A percentile compares a stretch with the other conserved stretches of the same genome.
Conservation (phyloP, 352 stramenopile genomes). For the Poterioochromonas sp. region DNA sequence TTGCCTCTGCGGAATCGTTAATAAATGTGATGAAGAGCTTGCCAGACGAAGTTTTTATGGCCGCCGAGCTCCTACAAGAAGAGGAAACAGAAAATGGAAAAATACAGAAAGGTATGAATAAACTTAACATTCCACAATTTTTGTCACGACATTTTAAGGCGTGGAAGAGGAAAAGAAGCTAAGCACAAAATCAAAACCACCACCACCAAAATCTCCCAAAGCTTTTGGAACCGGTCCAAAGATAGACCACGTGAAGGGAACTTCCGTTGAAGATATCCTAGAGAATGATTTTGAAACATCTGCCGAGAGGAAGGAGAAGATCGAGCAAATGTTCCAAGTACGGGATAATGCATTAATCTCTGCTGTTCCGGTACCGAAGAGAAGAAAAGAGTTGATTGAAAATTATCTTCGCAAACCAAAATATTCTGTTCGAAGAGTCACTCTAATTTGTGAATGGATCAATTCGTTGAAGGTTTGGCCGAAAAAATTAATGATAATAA, state of each 20-base stretch:
- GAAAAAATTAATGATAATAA: background rate
- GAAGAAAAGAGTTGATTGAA: slow-evolving; percentile 6
- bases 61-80: background rate
- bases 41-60: background rate
- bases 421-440: slow-evolving; percentile 23
- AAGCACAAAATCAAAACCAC: background rate
- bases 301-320: too few species aligned
- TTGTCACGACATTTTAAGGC: background rate
- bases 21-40: background rate
- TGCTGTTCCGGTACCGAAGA: background rate
- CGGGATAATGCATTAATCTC: background rate
- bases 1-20: background rate
- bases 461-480: slow-evolving; percentile 8
- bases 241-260: background rate
- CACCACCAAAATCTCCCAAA: background rate
- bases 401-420: slow-evolving; percentile 14
- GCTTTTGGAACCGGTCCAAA: background rate
- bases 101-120: background rate
- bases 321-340: too few species aligned
- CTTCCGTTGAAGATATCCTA: slow-evolving; percentile 22
- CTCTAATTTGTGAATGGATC: slow-evolving; percentile 24
- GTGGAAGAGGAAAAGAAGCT: background rate
- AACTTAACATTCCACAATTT: background rate
- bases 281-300: slow-evolving; percentile 5
- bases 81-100: background rate